These are phyloP conservation scores for Arthrobotrys sinensis DNA, from an alignment of 2,329 filamentous ascomycete species.

Conservation along the genomic window DNA sequence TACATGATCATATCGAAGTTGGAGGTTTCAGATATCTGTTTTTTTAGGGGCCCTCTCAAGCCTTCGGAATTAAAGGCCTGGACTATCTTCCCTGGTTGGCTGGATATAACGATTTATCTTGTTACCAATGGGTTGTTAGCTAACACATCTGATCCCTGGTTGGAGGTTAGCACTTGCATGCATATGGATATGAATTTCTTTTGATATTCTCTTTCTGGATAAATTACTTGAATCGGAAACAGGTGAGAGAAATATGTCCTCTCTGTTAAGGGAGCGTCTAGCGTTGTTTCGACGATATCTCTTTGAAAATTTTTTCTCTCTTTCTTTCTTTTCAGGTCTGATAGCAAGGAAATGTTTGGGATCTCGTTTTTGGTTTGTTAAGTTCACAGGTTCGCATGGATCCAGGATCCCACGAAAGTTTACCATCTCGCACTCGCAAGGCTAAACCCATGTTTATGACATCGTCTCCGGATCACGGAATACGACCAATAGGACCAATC, in stretches of 20 bases:
- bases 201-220: constrained; percentile 9
- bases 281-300: constrained; percentile 20
- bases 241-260: constrained; percentile 42
- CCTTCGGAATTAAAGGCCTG: constrained; percentile 17
- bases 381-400: neutral
- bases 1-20: neutral
- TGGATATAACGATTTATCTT: constrained; percentile 11
- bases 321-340: constrained; percentile 2
- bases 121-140: too few relatives aligned
- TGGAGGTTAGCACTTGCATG: neutral
- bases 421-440: constrained; percentile 13
- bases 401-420: too few relatives aligned
- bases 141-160: neutral
- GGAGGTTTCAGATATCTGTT: constrained; percentile 11
- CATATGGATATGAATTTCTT: neutral
- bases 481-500: constrained; percentile 18
- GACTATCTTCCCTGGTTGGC: neutral
- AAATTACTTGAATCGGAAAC: constrained; percentile 43
- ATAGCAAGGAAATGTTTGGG: neutral
- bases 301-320: constrained; percentile 4
- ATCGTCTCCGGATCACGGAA: constrained; percentile 19
- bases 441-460: constrained; percentile 39
- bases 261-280: constrained; percentile 13
- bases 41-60: neutral
- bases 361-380: neutral